These are phyloP conservation scores for Rhynchosporium graminicola DNA, from an alignment of 2,329 filamentous ascomycete species.

Conservation along the genomic window DNA sequence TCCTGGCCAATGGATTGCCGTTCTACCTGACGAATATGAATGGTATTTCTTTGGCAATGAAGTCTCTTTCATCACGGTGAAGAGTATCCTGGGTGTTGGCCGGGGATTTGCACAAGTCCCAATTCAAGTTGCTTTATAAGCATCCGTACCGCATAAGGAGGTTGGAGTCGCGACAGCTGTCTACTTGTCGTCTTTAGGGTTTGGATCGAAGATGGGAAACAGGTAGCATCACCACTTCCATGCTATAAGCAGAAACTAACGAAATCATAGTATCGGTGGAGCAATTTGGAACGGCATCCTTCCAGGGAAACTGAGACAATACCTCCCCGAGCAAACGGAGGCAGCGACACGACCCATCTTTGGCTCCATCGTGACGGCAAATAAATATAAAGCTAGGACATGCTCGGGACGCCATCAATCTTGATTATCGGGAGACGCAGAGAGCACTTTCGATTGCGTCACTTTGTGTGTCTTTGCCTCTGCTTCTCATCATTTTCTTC, in stretches of 20 bases:
- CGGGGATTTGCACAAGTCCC: neutral
- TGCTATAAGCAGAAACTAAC: neutral
- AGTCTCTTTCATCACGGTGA: constrained; percentile 6
- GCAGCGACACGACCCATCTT: neutral
- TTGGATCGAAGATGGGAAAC: constrained; percentile 6
- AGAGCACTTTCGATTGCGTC: neutral
- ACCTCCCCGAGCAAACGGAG: neutral
- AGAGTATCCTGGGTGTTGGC: neutral
- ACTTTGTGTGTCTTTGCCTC: neutral
- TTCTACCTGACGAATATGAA: constrained; percentile 4
- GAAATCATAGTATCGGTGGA: neutral
- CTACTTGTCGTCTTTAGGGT: constrained; percentile 1
- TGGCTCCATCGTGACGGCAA: constrained; percentile 7
- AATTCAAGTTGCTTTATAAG: neutral
- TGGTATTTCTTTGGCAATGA: neutral
- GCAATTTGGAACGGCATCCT: constrained; percentile 8
- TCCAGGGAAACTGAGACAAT: neutral
- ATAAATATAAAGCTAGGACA: constrained; percentile 3
- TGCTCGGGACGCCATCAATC: neutral
- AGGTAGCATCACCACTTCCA: neutral
- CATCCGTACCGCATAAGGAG: neutral
- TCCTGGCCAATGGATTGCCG: constrained; percentile 1
- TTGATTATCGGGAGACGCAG: constrained; percentile 4
- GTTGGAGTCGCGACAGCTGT: constrained; percentile 4
- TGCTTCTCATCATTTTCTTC: neutral